A percentile compares a stretch with the other conserved stretches of the same genome.
Conservation (phyloP, 352 stramenopile species). For the Globisporangium polare region DNA sequence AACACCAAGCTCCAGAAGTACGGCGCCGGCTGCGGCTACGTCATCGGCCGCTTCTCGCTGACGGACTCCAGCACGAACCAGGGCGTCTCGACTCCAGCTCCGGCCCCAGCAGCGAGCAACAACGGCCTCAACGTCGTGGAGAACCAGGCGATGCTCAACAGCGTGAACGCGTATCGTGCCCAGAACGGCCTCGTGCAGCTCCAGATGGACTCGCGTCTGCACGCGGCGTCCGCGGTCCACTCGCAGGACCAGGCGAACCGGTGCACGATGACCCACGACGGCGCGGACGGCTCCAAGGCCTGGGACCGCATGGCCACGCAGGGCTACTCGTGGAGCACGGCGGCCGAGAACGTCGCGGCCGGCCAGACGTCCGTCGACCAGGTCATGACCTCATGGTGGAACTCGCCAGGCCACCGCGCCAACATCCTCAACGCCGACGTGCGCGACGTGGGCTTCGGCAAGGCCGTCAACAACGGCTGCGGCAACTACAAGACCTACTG, state of each 20-base stretch:
- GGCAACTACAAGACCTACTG: slow-evolving; percentile 13
- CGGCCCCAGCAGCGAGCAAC: slow-evolving; percentile 1
- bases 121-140: slow-evolving; percentile 32
- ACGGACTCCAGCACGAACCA: not conserved
- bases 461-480: slow-evolving; percentile 11
- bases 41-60: slow-evolving; percentile 20
- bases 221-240: slow-evolving; percentile 31
- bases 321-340: slow-evolving; percentile 32
- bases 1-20: slow-evolving; percentile 4
- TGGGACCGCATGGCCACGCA: slow-evolving; percentile 32
- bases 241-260: slow-evolving; percentile 37
- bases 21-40: slow-evolving; percentile 33
- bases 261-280: slow-evolving; percentile 43
- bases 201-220: slow-evolving; percentile 35
- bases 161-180: slow-evolving; percentile 44
- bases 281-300: slow-evolving; percentile 33
- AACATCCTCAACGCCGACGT: slow-evolving; percentile 39
- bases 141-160: slow-evolving; percentile 35
- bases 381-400: slow-evolving; percentile 53
- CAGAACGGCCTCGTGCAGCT: slow-evolving; percentile 29
- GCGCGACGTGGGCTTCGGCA: slow-evolving; percentile 12
- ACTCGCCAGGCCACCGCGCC: slow-evolving; percentile 33
- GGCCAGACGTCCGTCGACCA: slow-evolving; percentile 28
- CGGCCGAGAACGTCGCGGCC: slow-evolving; percentile 46
- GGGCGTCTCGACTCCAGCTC: not conserved